Percentiles rank a stretch among this genome's conserved stretches.
phyloP scores from a whole-genome alignment of 2,329 filamentous ascomycete genomes.

The Verticillium albo-atrum region DNA sequence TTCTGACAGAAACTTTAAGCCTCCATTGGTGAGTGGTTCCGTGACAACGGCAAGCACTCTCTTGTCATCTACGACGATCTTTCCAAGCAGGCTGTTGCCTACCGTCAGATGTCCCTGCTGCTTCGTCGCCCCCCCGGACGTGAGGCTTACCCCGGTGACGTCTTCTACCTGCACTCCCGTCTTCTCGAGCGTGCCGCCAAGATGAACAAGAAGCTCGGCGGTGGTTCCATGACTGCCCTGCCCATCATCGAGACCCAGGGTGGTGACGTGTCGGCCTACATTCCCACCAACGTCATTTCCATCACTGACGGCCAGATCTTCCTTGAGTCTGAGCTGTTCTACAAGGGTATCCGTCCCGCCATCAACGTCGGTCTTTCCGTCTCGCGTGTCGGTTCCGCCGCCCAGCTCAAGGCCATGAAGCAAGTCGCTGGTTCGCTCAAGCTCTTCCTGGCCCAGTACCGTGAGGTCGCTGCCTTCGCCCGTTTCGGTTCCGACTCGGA shows the following conservation, averaged over 20 bases:
- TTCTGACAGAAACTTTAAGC: neutral
- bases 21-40: conserved; percentile 60
- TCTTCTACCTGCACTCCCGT: conserved; percentile 99
- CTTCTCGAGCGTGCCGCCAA: conserved; percentile 99
- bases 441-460: conserved; percentile 99
- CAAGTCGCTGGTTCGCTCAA: conserved; percentile 99
- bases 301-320: conserved; percentile 99
- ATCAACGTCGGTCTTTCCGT: conserved; percentile 99
- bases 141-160: conserved; percentile 99
- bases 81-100: conserved; percentile 95
- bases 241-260: conserved; percentile 99
- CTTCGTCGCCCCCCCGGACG: conserved; percentile 96
- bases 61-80: conserved; percentile 93
- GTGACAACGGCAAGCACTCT: conserved; percentile 83
- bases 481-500: conserved; percentile 99
- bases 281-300: conserved; percentile 99
- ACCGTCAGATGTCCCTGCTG: conserved; percentile 98
- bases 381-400: conserved; percentile 98
- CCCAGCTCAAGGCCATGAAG: conserved; percentile 99
- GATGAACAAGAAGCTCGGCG: conserved; percentile 84
- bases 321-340: conserved; percentile 98
- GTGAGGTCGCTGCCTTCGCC: conserved; percentile 98
- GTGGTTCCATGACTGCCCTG: conserved; percentile 94
- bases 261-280: conserved; percentile 99
- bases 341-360: conserved; percentile 99